Evolutionary conservation across 2,329 filamentous ascomycete genomes (phyloP).

Genomic region (Coniochaeta prunicola): DNA sequence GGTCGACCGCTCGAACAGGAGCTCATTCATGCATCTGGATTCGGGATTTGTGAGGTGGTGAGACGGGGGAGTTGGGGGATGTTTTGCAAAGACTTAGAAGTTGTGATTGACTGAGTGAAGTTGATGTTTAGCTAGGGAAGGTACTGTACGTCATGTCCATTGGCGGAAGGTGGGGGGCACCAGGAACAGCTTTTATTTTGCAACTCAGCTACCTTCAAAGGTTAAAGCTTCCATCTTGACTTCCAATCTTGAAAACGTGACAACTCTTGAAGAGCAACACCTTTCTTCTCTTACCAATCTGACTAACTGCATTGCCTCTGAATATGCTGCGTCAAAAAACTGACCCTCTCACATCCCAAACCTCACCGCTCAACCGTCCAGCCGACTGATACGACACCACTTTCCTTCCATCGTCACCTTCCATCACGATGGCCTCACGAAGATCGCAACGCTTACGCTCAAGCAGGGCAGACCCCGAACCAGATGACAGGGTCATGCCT

Average conservation of each 20-base stretch:
- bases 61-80: neutral
- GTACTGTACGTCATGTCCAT: too few species aligned
- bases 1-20: conserved; percentile 68
- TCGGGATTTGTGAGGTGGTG: neutral
- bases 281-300: neutral
- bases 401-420: neutral
- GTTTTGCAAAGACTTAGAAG: neutral
- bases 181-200: too few species aligned
- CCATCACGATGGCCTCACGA: neutral
- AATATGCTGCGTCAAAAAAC: neutral
- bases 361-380: neutral
- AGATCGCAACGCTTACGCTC: neutral
- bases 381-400: neutral
- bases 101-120: neutral
- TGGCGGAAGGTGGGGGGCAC: too few species aligned
- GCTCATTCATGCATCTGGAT: conserved; percentile 57
- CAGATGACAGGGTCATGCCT: neutral
- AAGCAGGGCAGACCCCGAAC: neutral
- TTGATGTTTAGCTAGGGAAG: too few species aligned
- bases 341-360: neutral
- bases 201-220: too few species aligned
- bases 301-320: neutral
- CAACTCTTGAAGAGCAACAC: neutral
- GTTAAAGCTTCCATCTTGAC: too few species aligned
- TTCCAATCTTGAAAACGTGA: too few species aligned